A percentile compares a stretch with the other conserved stretches of the same genome.
Conservation (phyloP, 768 basidiomycete genomes). For the Amanita inopinata region DNA sequence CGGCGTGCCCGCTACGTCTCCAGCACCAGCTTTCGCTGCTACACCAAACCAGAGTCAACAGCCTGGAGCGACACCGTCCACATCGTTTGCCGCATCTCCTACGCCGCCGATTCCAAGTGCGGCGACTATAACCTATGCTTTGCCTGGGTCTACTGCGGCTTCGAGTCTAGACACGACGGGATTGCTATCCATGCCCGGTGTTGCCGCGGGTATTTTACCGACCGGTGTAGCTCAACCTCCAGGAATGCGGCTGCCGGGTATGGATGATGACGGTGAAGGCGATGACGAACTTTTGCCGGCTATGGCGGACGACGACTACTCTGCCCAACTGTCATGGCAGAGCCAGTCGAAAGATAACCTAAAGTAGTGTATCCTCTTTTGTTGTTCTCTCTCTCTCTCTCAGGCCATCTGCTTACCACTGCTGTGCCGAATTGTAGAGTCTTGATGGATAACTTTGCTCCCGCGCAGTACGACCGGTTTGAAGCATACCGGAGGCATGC, state of each 20-base stretch:
- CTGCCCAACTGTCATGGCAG: constrained; percentile 74
- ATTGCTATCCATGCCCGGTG: constrained; percentile 14
- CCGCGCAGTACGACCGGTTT: constrained; percentile 79
- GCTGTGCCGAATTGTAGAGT: constrained; percentile 38
- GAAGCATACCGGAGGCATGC: constrained; percentile 83
- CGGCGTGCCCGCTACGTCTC: background rate
- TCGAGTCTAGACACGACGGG: constrained; percentile 14
- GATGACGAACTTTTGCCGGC: constrained; percentile 75
- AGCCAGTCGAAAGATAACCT: constrained; percentile 84
- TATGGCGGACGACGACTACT: constrained; percentile 87
- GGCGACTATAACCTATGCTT: background rate
- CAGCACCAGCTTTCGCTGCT: constrained; percentile 1
- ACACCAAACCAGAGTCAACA: constrained; percentile 3
- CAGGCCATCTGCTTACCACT: background rate
- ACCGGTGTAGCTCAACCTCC: constrained; percentile 8
- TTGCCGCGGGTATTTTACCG: constrained; percentile 13
- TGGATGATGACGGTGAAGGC: constrained; percentile 55
- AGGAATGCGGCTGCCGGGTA: constrained; percentile 11
- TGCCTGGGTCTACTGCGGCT: constrained; percentile 2
- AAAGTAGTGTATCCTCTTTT: constrained; percentile 34
- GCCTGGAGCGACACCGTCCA: background rate
- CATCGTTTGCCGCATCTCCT: constrained; percentile 1
- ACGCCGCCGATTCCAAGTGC: constrained; percentile 4
- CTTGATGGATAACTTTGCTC: constrained; percentile 80
- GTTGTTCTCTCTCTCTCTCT: constrained; percentile 1